These are phyloP conservation scores for Leptomonas pyrrhocoris DNA, from an alignment of 208 protist species.

Conservation along the genomic window DNA sequence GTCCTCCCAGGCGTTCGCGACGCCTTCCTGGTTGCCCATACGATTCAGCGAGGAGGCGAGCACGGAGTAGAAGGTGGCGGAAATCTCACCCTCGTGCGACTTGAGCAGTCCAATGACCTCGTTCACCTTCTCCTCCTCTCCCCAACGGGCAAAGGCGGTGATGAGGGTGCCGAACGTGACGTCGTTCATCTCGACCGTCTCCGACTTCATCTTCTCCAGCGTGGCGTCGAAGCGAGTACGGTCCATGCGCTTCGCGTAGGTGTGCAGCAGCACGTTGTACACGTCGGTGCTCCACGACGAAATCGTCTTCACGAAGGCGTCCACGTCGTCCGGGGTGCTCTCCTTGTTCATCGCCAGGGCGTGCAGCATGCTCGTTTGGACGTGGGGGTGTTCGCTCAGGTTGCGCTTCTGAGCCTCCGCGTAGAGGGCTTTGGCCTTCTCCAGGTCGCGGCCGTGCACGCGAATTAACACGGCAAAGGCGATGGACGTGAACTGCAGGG, in stretches of 20 bases:
- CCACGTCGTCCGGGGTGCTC: slow-evolving; percentile 18
- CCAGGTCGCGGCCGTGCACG: slow-evolving; percentile 54
- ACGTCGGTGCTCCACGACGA: slow-evolving; percentile 71
- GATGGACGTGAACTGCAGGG: slow-evolving; percentile 73
- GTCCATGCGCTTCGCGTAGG: slow-evolving; percentile 74
- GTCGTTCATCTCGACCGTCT: slow-evolving; percentile 83
- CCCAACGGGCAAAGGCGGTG: slow-evolving; percentile 83
- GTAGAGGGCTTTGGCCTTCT: slow-evolving; percentile 54
- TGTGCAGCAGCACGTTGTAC: slow-evolving; percentile 88
- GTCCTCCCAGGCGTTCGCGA: slow-evolving; percentile 88
- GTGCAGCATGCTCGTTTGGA: slow-evolving; percentile 86
- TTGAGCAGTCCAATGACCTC: slow-evolving; percentile 82
- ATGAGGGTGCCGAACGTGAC: slow-evolving; percentile 91
- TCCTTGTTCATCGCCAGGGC: slow-evolving; percentile 38
- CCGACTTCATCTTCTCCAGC: slow-evolving; percentile 79
- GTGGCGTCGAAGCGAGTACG: slow-evolving; percentile 64
- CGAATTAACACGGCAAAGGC: slow-evolving; percentile 84
- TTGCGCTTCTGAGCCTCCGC: slow-evolving; percentile 66
- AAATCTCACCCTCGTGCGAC: slow-evolving; percentile 73
- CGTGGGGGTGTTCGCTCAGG: slow-evolving; percentile 77
- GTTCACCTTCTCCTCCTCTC: slow-evolving; percentile 63
- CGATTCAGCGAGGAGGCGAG: slow-evolving; percentile 81
- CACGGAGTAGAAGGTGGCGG: slow-evolving; percentile 84
- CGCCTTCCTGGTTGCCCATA: slow-evolving; percentile 76
- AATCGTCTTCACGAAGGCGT: slow-evolving; percentile 59